Evolutionary conservation across 441 rosid genomes (phyloP), one percentile per base, ranked within the genome.

Genomic region (Gossypium schwendimanii): DNA sequence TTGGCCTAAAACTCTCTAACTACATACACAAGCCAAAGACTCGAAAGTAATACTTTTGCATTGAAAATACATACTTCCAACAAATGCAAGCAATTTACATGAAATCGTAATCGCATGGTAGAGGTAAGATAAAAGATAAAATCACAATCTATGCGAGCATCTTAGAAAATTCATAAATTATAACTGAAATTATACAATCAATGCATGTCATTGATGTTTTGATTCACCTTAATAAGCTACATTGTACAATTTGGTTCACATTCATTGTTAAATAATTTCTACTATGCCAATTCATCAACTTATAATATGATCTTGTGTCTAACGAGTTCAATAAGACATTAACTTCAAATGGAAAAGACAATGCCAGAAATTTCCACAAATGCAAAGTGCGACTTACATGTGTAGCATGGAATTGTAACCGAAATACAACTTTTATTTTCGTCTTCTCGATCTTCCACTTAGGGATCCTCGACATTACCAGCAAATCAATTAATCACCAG

Each of bases 381-480:
- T 62, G 4, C 11, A 58, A 74, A 70, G 55, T 61, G 61, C 23
- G 59, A 84, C 97, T 84, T 87, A 96, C 99, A 85, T 96, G 97
- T 10, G 98, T 96, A 72, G 98, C 98, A 77, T 96, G 97, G 81
- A 96, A 96, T 74, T 93, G 99, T 60, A 96, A 86, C 60, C 99
- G 88, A 82, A 96, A 96, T 62, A 93, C 99, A 58, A 96, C 97
- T 87, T 96, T 96, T 28, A 87, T 91, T 90, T 96, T 96, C 28
- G 96, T 89, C 87, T 93, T 96, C 91, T 96, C 99, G 55, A 87
- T 77, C 87, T 88, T 93, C 99, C 98, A 93, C 88, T 84, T 93
- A 8, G 92, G 69, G 59, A 83, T 71, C 84, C 97, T 90, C 75
- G 98, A 96, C 99, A 96, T 96, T 75, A 62, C 86, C 78, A 72